A percentile compares a stretch with the other conserved stretches of the same genome.
Conservation (phyloP, 768 basidiomycete species). For the Boletus barrowsii region DNA sequence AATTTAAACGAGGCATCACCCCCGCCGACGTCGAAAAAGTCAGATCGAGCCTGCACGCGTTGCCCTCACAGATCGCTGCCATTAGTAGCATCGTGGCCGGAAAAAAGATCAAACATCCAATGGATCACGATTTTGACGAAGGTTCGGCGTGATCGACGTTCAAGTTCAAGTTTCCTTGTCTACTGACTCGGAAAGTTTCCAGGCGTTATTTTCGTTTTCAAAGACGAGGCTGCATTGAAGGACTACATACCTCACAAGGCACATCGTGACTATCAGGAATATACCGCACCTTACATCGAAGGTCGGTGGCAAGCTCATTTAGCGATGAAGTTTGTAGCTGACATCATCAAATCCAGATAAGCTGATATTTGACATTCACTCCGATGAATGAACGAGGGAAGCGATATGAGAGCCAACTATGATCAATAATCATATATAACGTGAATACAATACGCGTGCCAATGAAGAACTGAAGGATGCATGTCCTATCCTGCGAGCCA, state of each 20-base stretch:
- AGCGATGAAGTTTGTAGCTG: neutral
- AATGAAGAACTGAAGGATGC: neutral
- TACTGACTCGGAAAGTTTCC: neutral
- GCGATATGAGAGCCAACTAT: neutral
- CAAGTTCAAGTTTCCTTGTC: neutral
- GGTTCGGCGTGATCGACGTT: constrained; percentile 8
- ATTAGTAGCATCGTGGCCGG: constrained; percentile 15
- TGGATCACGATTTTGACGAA: constrained; percentile 23
- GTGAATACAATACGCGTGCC: constrained; percentile 1
- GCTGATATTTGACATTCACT: constrained; percentile 24
- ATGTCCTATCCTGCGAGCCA: neutral
- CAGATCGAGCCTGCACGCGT: neutral
- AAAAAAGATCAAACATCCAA: constrained; percentile 12
- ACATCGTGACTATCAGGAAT: constrained; percentile 8
- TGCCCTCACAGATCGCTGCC: constrained; percentile 19
- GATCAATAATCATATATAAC: neutral
- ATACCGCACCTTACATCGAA: constrained; percentile 12
- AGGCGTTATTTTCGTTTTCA: constrained; percentile 26
- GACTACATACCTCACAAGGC: constrained; percentile 14
- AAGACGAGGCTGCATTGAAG: constrained; percentile 13
- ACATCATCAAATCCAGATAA: constrained; percentile 7
- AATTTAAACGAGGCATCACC: constrained; percentile 17
- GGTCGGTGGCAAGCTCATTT: constrained; percentile 6
- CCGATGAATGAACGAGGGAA: constrained; percentile 7
- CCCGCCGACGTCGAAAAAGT: constrained; percentile 6